phyloP scores from a whole-genome alignment of 148 eudicot genomes.

The Heliosperma pusillum region DNA sequence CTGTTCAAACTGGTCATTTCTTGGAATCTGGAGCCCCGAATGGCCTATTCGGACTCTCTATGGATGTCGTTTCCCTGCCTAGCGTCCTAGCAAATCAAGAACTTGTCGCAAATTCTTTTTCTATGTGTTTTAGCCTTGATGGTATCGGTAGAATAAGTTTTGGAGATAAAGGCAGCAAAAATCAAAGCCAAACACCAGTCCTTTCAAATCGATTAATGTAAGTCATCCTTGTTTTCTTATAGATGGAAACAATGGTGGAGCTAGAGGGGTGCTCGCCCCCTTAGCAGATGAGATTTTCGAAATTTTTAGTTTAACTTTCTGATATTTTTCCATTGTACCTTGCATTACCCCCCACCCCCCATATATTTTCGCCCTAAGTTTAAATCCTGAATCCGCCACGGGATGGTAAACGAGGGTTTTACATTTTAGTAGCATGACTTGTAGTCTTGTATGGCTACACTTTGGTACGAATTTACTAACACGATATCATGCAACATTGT shows the following conservation, averaged over 20 bases:
- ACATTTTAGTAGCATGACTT: neutral
- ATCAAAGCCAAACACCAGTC: slow-evolving; percentile 67
- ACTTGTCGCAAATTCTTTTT: slow-evolving; percentile 69
- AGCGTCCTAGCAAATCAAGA: slow-evolving; percentile 65
- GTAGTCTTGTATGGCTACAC: too few species aligned
- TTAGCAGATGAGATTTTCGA: too few species aligned
- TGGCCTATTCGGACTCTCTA: slow-evolving; percentile 85
- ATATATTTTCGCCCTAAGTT: too few species aligned
- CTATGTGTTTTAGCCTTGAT: slow-evolving; percentile 80
- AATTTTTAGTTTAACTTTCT: too few species aligned
- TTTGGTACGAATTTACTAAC: neutral
- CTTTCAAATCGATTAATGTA: slow-evolving; percentile 42
- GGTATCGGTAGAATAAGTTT: slow-evolving; percentile 75
- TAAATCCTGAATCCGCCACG: too few species aligned
- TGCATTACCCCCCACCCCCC: too few species aligned
- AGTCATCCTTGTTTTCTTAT: slow-evolving; percentile 15
- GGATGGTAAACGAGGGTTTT: neutral
- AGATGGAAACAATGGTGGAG: too few species aligned
- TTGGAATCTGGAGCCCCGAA: slow-evolving; percentile 81
- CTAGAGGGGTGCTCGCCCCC: too few species aligned
- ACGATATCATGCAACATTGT: neutral
- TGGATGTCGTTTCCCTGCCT: slow-evolving; percentile 66
- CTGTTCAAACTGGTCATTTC: slow-evolving; percentile 70
- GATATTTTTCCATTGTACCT: too few species aligned
- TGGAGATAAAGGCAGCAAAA: slow-evolving; percentile 77